Evolutionary conservation across 2,329 filamentous ascomycete genomes (phyloP).

Genomic region (Trichoderma sp.): DNA sequence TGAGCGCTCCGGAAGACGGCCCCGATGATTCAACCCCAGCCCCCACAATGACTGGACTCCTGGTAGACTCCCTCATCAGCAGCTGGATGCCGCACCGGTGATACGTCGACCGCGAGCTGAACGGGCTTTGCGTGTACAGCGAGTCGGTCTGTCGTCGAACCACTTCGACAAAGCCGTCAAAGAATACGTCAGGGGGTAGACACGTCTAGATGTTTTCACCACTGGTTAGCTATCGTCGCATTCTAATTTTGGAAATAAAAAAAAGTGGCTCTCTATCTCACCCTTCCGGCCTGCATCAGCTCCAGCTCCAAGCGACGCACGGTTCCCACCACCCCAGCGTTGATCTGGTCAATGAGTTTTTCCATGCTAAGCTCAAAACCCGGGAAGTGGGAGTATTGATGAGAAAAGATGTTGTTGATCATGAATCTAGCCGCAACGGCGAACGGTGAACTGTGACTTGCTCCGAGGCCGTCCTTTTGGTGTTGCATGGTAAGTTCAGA

Average conservation of each 20-base stretch:
- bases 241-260: background rate
- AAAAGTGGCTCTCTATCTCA: slow-evolving; percentile 29
- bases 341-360: slow-evolving; percentile 36
- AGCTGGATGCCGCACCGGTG: slow-evolving; percentile 41
- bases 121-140: slow-evolving; percentile 37
- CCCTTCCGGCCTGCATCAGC: slow-evolving; percentile 50
- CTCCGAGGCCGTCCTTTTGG: slow-evolving; percentile 31
- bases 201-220: slow-evolving; percentile 27
- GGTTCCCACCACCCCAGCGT: slow-evolving; percentile 37
- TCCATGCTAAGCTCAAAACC: slow-evolving; percentile 35
- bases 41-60: background rate
- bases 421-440: slow-evolving; percentile 36
- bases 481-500: slow-evolving; percentile 45
- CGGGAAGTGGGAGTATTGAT: slow-evolving; percentile 33
- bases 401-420: slow-evolving; percentile 35
- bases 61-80: slow-evolving; percentile 30
- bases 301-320: slow-evolving; percentile 50
- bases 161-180: slow-evolving; percentile 40
- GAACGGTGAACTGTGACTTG: slow-evolving; percentile 33
- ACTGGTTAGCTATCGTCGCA: slow-evolving; percentile 20
- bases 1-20: background rate
- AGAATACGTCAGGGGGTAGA: slow-evolving; percentile 37
- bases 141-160: slow-evolving; percentile 43
- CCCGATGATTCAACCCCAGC: background rate
- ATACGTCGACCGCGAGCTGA: slow-evolving; percentile 39